Evolutionary conservation across 148 eudicot species (phyloP).

Genomic region (Cornus florida): DNA sequence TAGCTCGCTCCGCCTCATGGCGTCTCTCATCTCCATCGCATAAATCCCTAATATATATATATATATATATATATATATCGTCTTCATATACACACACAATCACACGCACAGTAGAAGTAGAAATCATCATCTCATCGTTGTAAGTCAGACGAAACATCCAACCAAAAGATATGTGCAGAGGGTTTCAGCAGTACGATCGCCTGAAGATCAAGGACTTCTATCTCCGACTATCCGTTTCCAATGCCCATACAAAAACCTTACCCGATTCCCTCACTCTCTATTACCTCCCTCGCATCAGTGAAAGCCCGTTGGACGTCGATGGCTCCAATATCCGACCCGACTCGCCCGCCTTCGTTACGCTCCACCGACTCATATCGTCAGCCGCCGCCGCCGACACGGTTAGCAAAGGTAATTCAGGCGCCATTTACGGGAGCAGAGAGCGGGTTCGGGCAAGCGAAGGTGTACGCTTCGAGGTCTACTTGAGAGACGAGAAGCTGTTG

Average conservation of each 20-base stretch:
- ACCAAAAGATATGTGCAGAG: constrained; percentile 32
- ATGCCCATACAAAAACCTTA: neutral
- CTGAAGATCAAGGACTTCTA: constrained; percentile 41
- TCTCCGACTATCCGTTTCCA: constrained; percentile 26
- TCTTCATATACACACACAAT: too few relatives aligned
- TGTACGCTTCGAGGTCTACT: constrained; percentile 50
- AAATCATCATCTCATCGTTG: too few relatives aligned
- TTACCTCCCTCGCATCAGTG: constrained; percentile 56
- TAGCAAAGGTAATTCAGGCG: neutral
- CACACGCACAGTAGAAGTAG: too few relatives aligned
- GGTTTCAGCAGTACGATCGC: constrained; percentile 30
- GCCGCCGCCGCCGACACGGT: neutral
- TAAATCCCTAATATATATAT: too few relatives aligned
- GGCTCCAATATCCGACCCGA: constrained; percentile 42
- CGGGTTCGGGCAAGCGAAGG: constrained; percentile 45
- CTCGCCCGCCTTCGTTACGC: constrained; percentile 54
- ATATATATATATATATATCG: too few relatives aligned
- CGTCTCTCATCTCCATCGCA: too few relatives aligned
- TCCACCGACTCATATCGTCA: constrained; percentile 38
- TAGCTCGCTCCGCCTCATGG: too few relatives aligned
- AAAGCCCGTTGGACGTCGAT: constrained; percentile 35
- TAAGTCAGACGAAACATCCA: neutral
- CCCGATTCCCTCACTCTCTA: constrained; percentile 48
- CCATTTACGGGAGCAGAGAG: constrained; percentile 36
- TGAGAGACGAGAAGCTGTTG: constrained; percentile 42